These are phyloP conservation scores for Pythium aristosporum DNA, from an alignment of 352 stramenopile species.

Conservation along the genomic window DNA sequence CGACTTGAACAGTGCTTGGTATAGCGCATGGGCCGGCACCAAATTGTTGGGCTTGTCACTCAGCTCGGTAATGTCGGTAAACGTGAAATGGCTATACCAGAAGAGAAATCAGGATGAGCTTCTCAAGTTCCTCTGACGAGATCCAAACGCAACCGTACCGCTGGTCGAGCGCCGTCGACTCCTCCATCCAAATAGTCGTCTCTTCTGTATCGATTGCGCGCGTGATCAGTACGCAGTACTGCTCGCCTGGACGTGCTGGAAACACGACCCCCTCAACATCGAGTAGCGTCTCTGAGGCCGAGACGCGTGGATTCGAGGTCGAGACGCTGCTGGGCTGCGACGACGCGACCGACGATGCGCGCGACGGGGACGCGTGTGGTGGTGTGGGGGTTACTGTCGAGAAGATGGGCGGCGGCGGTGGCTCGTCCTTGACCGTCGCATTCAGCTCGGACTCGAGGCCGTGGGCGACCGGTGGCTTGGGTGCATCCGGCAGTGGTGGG, in stretches of 20 bases:
- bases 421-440: constrained; percentile 6
- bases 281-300: not conserved
- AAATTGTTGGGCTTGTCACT: not conserved
- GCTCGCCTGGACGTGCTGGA: constrained; percentile 3
- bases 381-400: not conserved
- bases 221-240: constrained; percentile 10
- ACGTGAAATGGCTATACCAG: constrained; percentile 2
- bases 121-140: too few relatives aligned
- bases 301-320: not conserved
- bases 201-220: not conserved
- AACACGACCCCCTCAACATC: constrained; percentile 10
- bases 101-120: not conserved
- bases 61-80: constrained; percentile 1
- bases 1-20: not conserved
- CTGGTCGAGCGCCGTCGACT: constrained; percentile 1
- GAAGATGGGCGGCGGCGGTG: not conserved
- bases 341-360: constrained; percentile 8
- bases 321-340: not conserved
- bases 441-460: constrained; percentile 2
- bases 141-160: not conserved
- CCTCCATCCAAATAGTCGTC: constrained; percentile 16
- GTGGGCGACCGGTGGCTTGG: not conserved
- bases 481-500: not conserved
- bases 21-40: not conserved
- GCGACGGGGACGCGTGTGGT: not conserved